Conservation (phyloP, 345 rosid species). For the Hibiscus trionum region DNA sequence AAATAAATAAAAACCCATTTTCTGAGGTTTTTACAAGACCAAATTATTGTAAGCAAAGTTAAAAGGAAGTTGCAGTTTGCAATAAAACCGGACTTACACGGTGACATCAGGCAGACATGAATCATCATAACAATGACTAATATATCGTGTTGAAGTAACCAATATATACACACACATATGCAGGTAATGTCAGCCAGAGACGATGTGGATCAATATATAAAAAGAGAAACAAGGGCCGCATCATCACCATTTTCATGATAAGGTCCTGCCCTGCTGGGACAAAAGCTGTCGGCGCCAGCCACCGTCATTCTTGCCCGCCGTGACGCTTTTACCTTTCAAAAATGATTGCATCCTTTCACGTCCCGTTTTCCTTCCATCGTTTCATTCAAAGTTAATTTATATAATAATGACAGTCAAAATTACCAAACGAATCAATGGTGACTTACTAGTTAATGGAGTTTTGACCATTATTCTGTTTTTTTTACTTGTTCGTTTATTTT, state of each 20-base stretch:
- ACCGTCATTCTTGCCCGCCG: conserved; percentile 31
- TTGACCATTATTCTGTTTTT: conserved; percentile 12
- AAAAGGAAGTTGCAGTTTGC: background rate
- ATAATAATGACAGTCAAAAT: too few relatives aligned
- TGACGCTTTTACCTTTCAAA: background rate
- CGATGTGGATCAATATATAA: background rate
- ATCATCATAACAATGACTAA: background rate
- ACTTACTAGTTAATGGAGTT: background rate
- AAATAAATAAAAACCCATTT: background rate
- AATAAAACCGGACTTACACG: background rate
- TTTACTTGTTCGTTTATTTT: background rate
- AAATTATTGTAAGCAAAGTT: background rate
- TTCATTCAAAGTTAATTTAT: background rate
- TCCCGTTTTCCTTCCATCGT: background rate
- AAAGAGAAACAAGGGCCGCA: background rate
- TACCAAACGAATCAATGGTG: too few relatives aligned
- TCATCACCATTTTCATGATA: background rate
- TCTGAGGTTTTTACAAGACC: background rate
- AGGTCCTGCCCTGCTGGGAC: background rate
- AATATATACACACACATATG: background rate
- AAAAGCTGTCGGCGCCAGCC: conserved; percentile 23
- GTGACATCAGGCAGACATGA: background rate
- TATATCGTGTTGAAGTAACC: background rate
- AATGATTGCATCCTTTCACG: background rate
- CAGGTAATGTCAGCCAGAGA: background rate